These are phyloP conservation scores for Amphibolis antarctica DNA, from an alignment of 106 monocot genomes.

Conservation along the genomic window DNA sequence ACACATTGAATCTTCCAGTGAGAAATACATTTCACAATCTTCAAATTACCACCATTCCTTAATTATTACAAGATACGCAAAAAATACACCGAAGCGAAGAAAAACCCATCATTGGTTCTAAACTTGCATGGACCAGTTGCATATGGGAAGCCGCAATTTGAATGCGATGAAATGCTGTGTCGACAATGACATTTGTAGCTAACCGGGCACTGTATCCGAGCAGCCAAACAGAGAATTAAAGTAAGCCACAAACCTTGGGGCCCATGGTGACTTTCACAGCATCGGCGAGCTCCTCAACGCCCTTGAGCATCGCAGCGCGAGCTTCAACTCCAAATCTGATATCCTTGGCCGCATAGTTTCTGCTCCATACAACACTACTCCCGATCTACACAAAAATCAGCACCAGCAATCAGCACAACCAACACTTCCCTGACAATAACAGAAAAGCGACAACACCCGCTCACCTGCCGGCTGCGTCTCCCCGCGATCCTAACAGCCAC, in stretches of 20 bases:
- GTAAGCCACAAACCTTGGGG: conserved; percentile 15
- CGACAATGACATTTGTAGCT: no score
- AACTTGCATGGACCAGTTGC: no score
- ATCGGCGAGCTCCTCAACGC: conserved; percentile 30
- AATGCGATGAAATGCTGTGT: no score
- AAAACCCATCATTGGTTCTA: no score
- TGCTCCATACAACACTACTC: conserved; percentile 40
- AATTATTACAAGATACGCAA: not conserved
- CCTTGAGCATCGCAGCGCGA: conserved; percentile 20
- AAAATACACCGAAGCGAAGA: no score
- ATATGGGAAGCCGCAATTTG: no score
- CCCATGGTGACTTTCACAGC: conserved; percentile 39
- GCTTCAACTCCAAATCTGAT: conserved; percentile 76
- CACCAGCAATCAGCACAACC: not conserved
- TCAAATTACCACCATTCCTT: no score
- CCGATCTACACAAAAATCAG: conserved; percentile 27
- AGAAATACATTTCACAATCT: no score
- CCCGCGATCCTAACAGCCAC: conserved; percentile 30
- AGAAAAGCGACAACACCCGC: not conserved
- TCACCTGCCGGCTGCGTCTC: conserved; percentile 40
- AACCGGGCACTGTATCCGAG: no score
- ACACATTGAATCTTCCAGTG: not conserved
- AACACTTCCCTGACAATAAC: not conserved
- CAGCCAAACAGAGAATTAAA: no score
- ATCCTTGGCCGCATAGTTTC: conserved; percentile 82